These are phyloP conservation scores for Bidens hawaiensis DNA, from an alignment of 140 eudicot species.

Conservation along the genomic window DNA sequence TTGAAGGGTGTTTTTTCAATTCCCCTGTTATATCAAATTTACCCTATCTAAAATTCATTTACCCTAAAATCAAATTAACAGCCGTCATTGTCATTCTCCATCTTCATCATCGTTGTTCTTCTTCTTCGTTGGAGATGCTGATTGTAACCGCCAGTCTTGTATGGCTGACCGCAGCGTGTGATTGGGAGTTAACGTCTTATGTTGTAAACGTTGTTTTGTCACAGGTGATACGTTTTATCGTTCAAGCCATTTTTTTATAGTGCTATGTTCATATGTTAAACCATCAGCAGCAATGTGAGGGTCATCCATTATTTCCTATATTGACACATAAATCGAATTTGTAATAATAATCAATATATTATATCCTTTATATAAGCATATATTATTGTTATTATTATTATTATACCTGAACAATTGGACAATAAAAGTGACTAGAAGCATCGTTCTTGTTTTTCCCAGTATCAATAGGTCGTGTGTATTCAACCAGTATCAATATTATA, in stretches of 20 bases:
- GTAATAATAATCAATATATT: too few relatives aligned
- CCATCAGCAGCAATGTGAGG: slow-evolving; percentile 93
- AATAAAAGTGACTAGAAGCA: slow-evolving; percentile 69
- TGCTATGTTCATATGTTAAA: slow-evolving; percentile 72
- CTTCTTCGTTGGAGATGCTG: slow-evolving; percentile 14
- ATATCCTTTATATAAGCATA: too few relatives aligned
- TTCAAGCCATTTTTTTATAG: slow-evolving; percentile 74
- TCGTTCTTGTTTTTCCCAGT: slow-evolving; percentile 16
- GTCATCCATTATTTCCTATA: slow-evolving; percentile 82
- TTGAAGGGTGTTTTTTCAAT: too few relatives aligned
- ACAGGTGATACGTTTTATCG: slow-evolving; percentile 74
- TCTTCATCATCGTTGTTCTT: too few relatives aligned
- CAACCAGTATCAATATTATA: too few relatives aligned
- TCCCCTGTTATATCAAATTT: too few relatives aligned
- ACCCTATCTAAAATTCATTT: too few relatives aligned
- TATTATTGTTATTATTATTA: too few relatives aligned
- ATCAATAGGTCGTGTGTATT: too few relatives aligned
- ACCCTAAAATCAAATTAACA: too few relatives aligned
- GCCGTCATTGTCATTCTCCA: too few relatives aligned
- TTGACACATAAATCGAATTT: too few relatives aligned
- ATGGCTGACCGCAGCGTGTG: slow-evolving; percentile 67
- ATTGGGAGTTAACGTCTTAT: slow-evolving; percentile 66
- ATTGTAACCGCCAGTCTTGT: slow-evolving; percentile 60
- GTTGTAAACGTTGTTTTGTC: slow-evolving; percentile 53
- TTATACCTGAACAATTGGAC: slow-evolving; percentile 78